These are phyloP conservation scores for Gilbertella persicaria DNA, from an alignment of 371 early-diverging fungal genomes.

Conservation along the genomic window DNA sequence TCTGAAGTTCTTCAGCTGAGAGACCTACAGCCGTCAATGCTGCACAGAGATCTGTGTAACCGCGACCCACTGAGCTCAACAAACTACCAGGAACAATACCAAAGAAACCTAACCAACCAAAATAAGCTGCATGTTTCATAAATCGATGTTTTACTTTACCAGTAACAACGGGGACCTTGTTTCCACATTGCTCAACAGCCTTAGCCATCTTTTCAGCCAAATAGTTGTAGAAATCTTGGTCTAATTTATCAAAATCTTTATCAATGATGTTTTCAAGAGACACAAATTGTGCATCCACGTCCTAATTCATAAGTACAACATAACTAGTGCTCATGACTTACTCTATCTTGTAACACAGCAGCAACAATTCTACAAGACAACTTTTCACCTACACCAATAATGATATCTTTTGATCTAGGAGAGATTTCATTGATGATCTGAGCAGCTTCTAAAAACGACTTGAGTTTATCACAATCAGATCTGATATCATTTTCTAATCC, in stretches of 20 bases:
- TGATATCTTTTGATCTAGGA: constrained; percentile 92
- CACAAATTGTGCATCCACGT: constrained; percentile 84
- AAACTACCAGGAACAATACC: constrained; percentile 95
- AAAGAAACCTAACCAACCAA: constrained; percentile 72
- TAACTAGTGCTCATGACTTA: constrained; percentile 15
- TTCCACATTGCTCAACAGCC: constrained; percentile 62
- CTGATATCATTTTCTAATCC: constrained; percentile 62
- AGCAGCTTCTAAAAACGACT: constrained; percentile 90
- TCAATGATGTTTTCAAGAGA: constrained; percentile 84
- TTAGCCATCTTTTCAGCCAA: constrained; percentile 70
- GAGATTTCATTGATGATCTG: constrained; percentile 95
- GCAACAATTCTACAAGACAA: constrained; percentile 90
- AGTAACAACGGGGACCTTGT: constrained; percentile 87
- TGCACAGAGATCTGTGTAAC: constrained; percentile 97
- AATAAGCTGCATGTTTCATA: background rate
- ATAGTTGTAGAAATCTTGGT: constrained; percentile 94
- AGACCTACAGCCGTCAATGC: constrained; percentile 93
- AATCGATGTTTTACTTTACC: constrained; percentile 33
- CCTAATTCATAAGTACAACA: constrained; percentile 39
- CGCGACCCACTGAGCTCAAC: constrained; percentile 91
- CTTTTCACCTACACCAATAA: constrained; percentile 94
- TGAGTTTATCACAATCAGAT: constrained; percentile 76
- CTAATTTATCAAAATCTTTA: constrained; percentile 77
- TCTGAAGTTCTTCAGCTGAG: constrained; percentile 87
- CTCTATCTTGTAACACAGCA: constrained; percentile 73